Percentiles rank a stretch among this genome's conserved stretches.
phyloP scores from a whole-genome alignment of 768 basidiomycete genomes.

The Paxillus involutus region DNA sequence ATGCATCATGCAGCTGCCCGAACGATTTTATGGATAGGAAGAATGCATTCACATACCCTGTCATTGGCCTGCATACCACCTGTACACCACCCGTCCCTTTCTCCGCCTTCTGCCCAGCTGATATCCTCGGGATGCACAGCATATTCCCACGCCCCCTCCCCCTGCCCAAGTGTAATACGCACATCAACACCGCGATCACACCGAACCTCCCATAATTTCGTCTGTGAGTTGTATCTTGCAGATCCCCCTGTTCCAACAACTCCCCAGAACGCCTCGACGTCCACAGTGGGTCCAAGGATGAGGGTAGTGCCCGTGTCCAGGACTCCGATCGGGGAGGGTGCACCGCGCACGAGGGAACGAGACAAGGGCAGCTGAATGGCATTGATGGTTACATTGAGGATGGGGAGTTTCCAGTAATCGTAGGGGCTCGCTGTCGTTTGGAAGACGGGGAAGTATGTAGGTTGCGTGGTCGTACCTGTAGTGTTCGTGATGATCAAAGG shows the following conservation, averaged over 20 bases:
- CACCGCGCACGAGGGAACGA: slow-evolving; percentile 42
- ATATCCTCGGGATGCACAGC: slow-evolving; percentile 52
- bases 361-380: slow-evolving; percentile 40
- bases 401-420: slow-evolving; percentile 61
- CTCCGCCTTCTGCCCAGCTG: slow-evolving; percentile 45
- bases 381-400: slow-evolving; percentile 46
- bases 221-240: slow-evolving; percentile 34
- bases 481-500: slow-evolving; percentile 23
- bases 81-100: slow-evolving; percentile 49
- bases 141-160: slow-evolving; percentile 35
- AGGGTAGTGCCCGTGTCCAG: slow-evolving; percentile 65
- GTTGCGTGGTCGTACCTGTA: slow-evolving; percentile 29
- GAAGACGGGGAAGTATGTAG: slow-evolving; percentile 42
- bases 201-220: slow-evolving; percentile 47
- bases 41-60: slow-evolving; percentile 31
- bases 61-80: slow-evolving; percentile 59
- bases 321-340: slow-evolving; percentile 49
- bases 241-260: slow-evolving; percentile 42
- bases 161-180: slow-evolving; percentile 44
- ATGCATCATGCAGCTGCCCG: slow-evolving; percentile 1
- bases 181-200: slow-evolving; percentile 50
- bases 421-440: slow-evolving; percentile 34
- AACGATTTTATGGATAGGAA: background rate
- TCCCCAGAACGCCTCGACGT: slow-evolving; percentile 54
- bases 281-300: slow-evolving; percentile 50